Evolutionary conservation across 1,139 yeast species (phyloP).

Genomic region (Diutina scorzettiae): DNA sequence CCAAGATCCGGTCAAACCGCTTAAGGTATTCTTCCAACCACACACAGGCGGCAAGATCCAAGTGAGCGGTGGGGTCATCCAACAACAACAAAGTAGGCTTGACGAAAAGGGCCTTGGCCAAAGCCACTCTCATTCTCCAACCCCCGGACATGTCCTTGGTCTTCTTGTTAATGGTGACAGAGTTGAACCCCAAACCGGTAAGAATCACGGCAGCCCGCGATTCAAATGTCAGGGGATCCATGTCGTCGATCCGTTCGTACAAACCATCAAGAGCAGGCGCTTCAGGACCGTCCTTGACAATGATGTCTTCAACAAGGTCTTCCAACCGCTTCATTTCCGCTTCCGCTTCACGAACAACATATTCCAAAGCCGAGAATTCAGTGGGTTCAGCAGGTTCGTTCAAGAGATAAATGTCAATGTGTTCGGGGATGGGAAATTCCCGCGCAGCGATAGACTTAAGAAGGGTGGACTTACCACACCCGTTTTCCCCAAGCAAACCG

Average conservation of each 20-base stretch:
- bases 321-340: conserved; percentile 83
- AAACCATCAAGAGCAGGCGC: conserved; percentile 73
- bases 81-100: conserved; percentile 76
- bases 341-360: conserved; percentile 96
- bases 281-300: conserved; percentile 91
- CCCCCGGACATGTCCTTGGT: conserved; percentile 99
- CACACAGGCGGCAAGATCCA: conserved; percentile 98
- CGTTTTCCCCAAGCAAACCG: conserved; percentile 95
- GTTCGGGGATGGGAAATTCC: conserved; percentile 91
- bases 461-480: conserved; percentile 97
- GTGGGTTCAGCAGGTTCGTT: conserved; percentile 97
- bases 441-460: conserved; percentile 88
- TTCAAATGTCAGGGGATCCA: conserved; percentile 96
- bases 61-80: conserved; percentile 99
- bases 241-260: conserved; percentile 88
- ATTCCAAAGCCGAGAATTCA: conserved; percentile 85
- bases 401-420: conserved; percentile 79
- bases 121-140: conserved; percentile 88
- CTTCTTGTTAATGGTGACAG: conserved; percentile 64
- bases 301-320: conserved; percentile 79
- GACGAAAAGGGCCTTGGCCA: conserved; percentile 77
- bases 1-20: conserved; percentile 86
- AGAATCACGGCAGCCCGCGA: conserved; percentile 91
- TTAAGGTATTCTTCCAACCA: conserved; percentile 98
- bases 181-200: conserved; percentile 94